Conservation (phyloP, 202 grass and related monocot genomes). For the Schoenoplectus tabernaemontani region DNA sequence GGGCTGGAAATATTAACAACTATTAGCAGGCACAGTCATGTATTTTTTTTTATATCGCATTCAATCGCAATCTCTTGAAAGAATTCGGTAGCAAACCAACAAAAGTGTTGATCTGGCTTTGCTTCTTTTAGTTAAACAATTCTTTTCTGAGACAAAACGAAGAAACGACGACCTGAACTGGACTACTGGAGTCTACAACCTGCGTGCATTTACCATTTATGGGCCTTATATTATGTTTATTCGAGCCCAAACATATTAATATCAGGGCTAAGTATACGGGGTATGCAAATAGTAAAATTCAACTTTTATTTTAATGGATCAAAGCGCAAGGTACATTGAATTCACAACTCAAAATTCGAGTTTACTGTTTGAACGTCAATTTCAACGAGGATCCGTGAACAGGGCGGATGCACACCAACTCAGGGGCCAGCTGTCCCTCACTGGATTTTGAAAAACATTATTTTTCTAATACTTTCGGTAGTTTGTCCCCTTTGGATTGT, state of each 20-base stretch:
- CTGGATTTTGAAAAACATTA: no score
- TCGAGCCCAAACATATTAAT: not conserved
- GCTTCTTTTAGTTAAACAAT: not conserved
- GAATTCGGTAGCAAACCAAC: not conserved
- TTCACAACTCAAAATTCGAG: no score
- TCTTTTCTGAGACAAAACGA: not conserved
- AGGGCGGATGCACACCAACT: no score
- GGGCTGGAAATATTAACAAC: not conserved
- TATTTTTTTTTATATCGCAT: not conserved
- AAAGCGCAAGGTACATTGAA: not conserved
- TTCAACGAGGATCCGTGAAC: no score
- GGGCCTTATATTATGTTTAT: not conserved
- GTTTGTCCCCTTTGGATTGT: no score
- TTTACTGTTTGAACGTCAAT: no score
- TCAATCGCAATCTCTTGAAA: conserved; percentile 2
- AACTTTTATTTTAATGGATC: no score
- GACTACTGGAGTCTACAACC: not conserved
- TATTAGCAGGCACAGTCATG: not conserved
- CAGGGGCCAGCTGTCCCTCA: no score
- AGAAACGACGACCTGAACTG: not conserved
- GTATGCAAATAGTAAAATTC: no score
- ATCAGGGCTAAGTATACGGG: not conserved
- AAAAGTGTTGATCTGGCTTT: not conserved
- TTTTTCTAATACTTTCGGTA: no score
- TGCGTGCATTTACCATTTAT: not conserved